Evolutionary conservation across 2,329 filamentous ascomycete species (phyloP), one percentile per base, ranked within the genome.

Genomic region (Pochonia chlamydosporia): DNA sequence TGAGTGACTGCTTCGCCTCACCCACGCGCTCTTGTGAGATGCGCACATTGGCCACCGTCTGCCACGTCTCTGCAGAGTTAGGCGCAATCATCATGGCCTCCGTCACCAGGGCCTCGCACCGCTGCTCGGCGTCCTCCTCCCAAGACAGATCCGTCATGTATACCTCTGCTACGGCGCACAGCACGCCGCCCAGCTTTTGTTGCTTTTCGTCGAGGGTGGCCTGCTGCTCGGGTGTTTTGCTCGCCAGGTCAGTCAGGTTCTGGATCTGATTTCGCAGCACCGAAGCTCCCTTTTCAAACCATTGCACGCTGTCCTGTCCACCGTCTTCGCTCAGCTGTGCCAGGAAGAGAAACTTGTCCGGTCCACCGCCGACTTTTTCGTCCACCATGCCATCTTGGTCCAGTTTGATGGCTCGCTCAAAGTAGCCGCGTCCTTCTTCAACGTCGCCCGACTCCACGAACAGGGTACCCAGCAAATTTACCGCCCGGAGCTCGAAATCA

Each of bases 121-220:
- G 81, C 55, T 79, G 73, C 71, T 99, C 93, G 5, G 92, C 93
- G 61, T 96, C 90, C 44, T 84, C 82, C 68, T 96, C 91, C 89
- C 80, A 93, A 59, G 87, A 93, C 58, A 97, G 71, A 71, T 99
- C 93, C 10, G 93, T 99, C 93, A 99, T 99, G 74, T 96, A 99
- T 43, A 99, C 89, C 71, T 99, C 93, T 6, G 89, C 84, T 51
- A 97, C 89, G 24, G 88, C 89, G 67, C 95, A 99, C 30, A 99
- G 77, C n/a, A 91, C 89, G 57, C 89, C 89, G 2, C 90, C 89
- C 30, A 97, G 75, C 67, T 93, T 93, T 54, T 76, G 75, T 64
- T 85, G 85, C 73, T 89, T 88, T 66, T 79, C 87, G 24, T 84
- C 78, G 35, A 82, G 59, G 21, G 70, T 54, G 18, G 58, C 59